Conservation (phyloP, 768 basidiomycete genomes). For the Chiua virens region DNA sequence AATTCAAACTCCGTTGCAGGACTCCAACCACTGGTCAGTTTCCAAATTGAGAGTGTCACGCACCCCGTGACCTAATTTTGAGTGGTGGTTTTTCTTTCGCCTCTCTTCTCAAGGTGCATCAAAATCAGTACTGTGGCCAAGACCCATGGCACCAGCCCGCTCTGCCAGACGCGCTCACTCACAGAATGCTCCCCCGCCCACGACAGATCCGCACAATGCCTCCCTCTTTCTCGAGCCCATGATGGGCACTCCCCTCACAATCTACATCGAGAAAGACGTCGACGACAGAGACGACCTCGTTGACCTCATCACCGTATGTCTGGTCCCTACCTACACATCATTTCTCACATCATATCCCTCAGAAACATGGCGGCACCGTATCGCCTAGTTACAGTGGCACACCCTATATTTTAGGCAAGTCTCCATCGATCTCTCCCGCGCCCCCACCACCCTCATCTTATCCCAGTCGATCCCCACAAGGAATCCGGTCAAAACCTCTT, state of each 20-base stretch:
- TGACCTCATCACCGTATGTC: constrained; percentile 65
- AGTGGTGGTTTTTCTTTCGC: constrained; percentile 11
- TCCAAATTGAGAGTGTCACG: constrained; percentile 1
- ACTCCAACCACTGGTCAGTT: constrained; percentile 27
- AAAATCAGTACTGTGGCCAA: constrained; percentile 32
- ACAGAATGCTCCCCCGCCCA: constrained; percentile 24
- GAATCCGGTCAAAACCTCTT: constrained; percentile 79
- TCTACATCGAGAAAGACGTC: constrained; percentile 83
- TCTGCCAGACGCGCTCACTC: constrained; percentile 51
- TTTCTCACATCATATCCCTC: constrained; percentile 11
- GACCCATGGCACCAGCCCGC: constrained; percentile 86
- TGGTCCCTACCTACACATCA: constrained; percentile 7
- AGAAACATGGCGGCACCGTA: constrained; percentile 79
- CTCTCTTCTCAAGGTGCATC: constrained; percentile 21
- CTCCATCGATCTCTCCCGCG: constrained; percentile 1
- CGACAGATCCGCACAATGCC: constrained; percentile 38
- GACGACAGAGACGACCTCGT: constrained; percentile 63
- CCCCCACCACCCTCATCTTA: constrained; percentile 2
- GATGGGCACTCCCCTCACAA: constrained; percentile 70
- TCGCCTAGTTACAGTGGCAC: constrained; percentile 78
- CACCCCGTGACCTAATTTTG: constrained; percentile 18
- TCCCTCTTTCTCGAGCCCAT: constrained; percentile 79
- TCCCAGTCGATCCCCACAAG: constrained; percentile 73
- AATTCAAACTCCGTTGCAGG: constrained; percentile 28
- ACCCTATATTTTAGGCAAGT: constrained; percentile 74